Evolutionary conservation across 208 protist genomes (phyloP), one percentile per base, ranked within the genome.

Genomic region (Trypanosoma avium): DNA sequence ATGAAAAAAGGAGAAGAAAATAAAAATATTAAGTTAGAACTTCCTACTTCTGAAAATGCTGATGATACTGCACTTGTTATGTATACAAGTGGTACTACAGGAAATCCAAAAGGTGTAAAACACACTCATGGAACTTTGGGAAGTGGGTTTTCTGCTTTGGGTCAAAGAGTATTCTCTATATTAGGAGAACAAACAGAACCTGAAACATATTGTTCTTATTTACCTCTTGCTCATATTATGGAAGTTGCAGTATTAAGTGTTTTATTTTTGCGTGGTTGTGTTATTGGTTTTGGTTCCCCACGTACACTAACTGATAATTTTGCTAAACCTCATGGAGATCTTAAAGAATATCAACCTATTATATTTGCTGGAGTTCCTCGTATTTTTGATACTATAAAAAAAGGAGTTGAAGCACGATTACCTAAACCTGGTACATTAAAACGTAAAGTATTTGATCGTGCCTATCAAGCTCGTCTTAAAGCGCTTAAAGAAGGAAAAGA

Each of bases 11-110:
- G 86, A 19, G 64, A 77, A 65, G 38, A 9, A 19, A 86, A 69
- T 67, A 66, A 49, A 13, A 33, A 22, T 6, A 6, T 10, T 21
- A 0, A n/a, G 35, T 67, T 72, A 47, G 46, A 73, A 58, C 26
- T 88, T 12, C 84, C 81, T 1, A 58, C 22, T 6, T 58, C 61
- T 27, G 65, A 70, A 43, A 74, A 76, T 27, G 68, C 48, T 32
- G 76, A 92, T 50, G 77, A 90, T 27, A 65, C 64, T 8, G 84
- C 83, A 21, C 76, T 91, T 40, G 86, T 95, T 71, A 95, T 93
- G 92, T 97, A 97, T 71, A 97, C 92, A 26, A 93, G 84, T 59
- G 92, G 92, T 49, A 93, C 92, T 10, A 97, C 90, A 1, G 88
- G 89, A 40, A 88, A 86, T 58, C 92, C 92, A 32, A 97, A 96